Evolutionary conservation across 352 stramenopile genomes (phyloP), one percentile per base, ranked within the genome.

Genomic region (Pythium pectinolyticum): DNA sequence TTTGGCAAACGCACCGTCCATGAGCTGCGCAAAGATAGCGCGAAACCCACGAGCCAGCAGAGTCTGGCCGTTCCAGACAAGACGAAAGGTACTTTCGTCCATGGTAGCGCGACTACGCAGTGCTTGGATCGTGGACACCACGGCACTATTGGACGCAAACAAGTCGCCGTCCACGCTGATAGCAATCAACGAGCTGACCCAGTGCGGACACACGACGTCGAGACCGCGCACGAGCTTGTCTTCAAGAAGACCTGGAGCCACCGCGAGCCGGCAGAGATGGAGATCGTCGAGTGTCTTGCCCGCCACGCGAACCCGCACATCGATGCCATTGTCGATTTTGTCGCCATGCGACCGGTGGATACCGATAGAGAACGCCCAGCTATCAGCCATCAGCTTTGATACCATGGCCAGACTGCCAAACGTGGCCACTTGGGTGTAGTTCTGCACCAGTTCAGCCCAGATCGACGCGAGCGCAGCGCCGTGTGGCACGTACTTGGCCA

Each of bases 351-450:
- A 35, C 8, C 49, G n/a, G n/a, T 71, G 67, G 27, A 90, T 28
- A 11, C 72, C 72, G 15, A 90, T 27, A 1, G 75, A 85, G 47
- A 88, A 84, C 12, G 66, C 70, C 81, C 77, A 87, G 37, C 70
- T 73, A 24, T 64, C 52, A 10, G 56, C 50, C 15, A 90, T 47
- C 25, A 87, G 56, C 46, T 61, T 46, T 20, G 75, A 66, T 9
- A 74, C 59, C 35, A 74, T 62, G 17, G 73, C 65, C 48, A 87
- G 51, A 57, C 73, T 88, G 11, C 51, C 64, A 0, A 74, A 61
- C 11, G 74, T 71, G n/a, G 73, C 73, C 11, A 90, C 61, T 31
- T 63, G 40, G 0, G 40, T 17, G 31, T 63, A 63, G 35, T 62
- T 39, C 3, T 55, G 51, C 0, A 63, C 47, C 8, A 66, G 47